These are phyloP conservation scores for Alternaria solani DNA, from an alignment of 2,329 filamentous ascomycete genomes.

Conservation along the genomic window DNA sequence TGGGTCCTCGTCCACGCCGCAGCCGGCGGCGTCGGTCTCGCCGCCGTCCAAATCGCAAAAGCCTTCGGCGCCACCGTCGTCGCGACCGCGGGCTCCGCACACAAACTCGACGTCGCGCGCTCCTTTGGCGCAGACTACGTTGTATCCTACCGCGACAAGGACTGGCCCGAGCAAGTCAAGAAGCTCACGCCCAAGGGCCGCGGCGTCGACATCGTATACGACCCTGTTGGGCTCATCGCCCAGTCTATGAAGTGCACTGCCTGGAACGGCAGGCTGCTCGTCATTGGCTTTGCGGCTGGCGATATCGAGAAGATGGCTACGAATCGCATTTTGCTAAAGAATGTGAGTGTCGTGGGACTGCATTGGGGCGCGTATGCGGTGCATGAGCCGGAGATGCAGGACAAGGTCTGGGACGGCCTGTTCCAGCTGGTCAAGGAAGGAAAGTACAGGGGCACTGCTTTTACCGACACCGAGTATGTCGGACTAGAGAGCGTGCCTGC, in stretches of 20 bases:
- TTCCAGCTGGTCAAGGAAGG: slow-evolving; percentile 78
- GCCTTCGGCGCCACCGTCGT: slow-evolving; percentile 92
- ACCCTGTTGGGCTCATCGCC: slow-evolving; percentile 90
- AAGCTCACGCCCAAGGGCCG: slow-evolving; percentile 75
- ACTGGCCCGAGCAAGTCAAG: slow-evolving; percentile 74
- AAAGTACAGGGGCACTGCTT: slow-evolving; percentile 83
- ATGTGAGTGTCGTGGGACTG: slow-evolving; percentile 86
- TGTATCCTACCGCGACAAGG: slow-evolving; percentile 74
- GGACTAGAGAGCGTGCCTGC: slow-evolving; percentile 81
- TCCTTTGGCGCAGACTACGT: slow-evolving; percentile 85
- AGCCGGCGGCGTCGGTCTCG: slow-evolving; percentile 88
- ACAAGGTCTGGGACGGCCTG: slow-evolving; percentile 81
- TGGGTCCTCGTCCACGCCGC: slow-evolving; percentile 91
- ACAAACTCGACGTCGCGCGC: slow-evolving; percentile 81
- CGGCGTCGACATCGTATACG: slow-evolving; percentile 92
- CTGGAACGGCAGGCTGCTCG: slow-evolving; percentile 88
- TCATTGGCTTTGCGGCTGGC: slow-evolving; percentile 89
- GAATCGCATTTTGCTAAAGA: slow-evolving; percentile 93
- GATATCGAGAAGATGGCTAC: slow-evolving; percentile 90
- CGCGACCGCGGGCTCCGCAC: slow-evolving; percentile 82
- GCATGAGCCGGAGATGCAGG: slow-evolving; percentile 74
- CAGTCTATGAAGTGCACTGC: slow-evolving; percentile 88
- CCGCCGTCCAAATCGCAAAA: slow-evolving; percentile 93
- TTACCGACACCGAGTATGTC: slow-evolving; percentile 80
- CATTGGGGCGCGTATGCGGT: slow-evolving; percentile 89